Conservation (phyloP, 1,139 yeast species). For the Blastobotrys ciferrii region DNA sequence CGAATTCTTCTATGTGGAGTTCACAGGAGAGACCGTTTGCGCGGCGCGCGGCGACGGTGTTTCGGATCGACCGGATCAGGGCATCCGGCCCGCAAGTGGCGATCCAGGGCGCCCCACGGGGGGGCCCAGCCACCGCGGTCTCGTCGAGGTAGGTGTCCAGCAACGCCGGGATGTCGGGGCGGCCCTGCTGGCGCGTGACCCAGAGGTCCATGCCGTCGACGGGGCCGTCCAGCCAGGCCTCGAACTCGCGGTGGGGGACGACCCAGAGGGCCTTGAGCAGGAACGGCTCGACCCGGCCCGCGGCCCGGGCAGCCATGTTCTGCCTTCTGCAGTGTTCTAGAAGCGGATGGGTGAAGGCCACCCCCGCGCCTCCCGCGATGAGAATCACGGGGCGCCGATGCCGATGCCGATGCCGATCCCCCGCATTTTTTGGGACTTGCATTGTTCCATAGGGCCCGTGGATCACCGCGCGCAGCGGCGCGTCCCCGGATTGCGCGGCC, state of each 20-base stretch:
- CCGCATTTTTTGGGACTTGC: not conserved
- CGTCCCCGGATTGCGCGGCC: not conserved
- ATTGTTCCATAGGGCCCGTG: conserved; percentile 33
- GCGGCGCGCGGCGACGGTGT: conserved; percentile 25
- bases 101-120: not conserved
- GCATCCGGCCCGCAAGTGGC: conserved; percentile 31
- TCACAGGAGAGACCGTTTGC: conserved; percentile 24
- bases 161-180: conserved; percentile 26
- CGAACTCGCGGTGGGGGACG: conserved; percentile 21
- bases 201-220: conserved; percentile 19
- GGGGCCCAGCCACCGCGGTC: not conserved
- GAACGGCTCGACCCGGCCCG: conserved; percentile 2
- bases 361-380: conserved; percentile 34
- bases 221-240: conserved; percentile 20
- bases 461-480: conserved; percentile 25
- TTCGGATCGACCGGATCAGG: conserved; percentile 27
- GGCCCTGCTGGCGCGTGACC: conserved; percentile 18
- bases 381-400: conserved; percentile 21
- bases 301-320: not conserved
- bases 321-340: conserved; percentile 21
- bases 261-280: conserved; percentile 30
- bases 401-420: not conserved
- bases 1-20: conserved; percentile 30
- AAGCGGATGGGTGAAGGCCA: conserved; percentile 32
- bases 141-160: conserved; percentile 22